Percentiles rank a stretch among this genome's conserved stretches.
phyloP scores from a whole-genome alignment of 2,329 filamentous ascomycete species.

The Pestalotiopsis sp. region DNA sequence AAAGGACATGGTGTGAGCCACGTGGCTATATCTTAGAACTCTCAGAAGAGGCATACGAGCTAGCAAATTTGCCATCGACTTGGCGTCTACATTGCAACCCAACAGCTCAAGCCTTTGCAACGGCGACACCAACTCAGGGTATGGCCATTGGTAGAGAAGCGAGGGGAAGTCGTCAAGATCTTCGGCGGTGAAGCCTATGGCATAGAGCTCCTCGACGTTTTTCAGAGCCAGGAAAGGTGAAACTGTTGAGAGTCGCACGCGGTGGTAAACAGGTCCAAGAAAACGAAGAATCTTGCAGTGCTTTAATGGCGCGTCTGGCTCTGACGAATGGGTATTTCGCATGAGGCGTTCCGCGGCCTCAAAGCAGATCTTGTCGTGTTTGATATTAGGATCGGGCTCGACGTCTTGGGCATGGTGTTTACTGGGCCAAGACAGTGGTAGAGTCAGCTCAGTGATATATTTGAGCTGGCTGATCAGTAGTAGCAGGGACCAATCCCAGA shows the following conservation, averaged over 20 bases:
- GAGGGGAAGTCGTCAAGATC: not conserved
- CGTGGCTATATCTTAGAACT: constrained; percentile 15
- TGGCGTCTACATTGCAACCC: constrained; percentile 13
- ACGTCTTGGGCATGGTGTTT: not conserved
- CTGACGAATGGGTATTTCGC: not conserved
- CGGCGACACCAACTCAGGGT: constrained; percentile 11
- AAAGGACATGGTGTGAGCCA: not conserved
- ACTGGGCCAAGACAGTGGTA: not conserved
- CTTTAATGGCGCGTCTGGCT: not conserved
- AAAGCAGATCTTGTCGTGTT: not conserved
- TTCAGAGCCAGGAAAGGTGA: constrained; percentile 11
- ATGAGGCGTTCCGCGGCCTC: not conserved
- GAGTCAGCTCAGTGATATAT: constrained; percentile 9
- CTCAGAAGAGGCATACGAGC: constrained; percentile 16
- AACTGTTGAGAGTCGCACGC: constrained; percentile 6
- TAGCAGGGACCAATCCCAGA: constrained; percentile 6
- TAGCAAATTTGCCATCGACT: constrained; percentile 13
- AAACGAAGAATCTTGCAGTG: not conserved
- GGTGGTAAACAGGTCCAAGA: not conserved
- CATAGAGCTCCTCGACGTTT: not conserved
- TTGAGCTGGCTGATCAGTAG: constrained; percentile 13
- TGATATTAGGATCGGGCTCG: not conserved
- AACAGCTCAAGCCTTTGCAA: constrained; percentile 14
- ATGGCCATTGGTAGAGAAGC: constrained; percentile 13
- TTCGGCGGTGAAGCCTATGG: not conserved